These are phyloP conservation scores for Polytrichum formosum DNA, from an alignment of 225 moss, liverwort and hornwort genomes.

Conservation along the genomic window DNA sequence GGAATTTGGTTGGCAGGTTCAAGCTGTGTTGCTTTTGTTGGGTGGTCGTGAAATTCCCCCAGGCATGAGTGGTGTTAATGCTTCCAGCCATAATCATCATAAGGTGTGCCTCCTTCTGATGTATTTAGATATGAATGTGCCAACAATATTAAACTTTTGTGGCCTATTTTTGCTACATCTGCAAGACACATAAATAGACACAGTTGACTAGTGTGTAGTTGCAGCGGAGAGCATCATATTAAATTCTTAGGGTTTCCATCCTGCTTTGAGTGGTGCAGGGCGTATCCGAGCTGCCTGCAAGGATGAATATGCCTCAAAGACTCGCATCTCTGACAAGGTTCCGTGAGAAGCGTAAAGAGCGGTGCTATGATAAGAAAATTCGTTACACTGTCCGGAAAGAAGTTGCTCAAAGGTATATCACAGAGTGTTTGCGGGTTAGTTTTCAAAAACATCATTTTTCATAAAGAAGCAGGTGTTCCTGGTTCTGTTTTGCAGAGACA, in stretches of 20 bases:
- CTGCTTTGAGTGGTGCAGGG: constrained; percentile 41
- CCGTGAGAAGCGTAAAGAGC: constrained; percentile 93
- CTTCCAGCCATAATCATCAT: constrained; percentile 70
- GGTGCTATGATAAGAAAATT: constrained; percentile 92
- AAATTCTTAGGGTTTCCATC: too few species aligned
- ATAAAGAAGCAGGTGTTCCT: neutral
- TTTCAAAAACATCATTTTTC: neutral
- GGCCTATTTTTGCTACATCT: too few species aligned
- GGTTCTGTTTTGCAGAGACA: too few species aligned
- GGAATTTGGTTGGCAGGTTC: constrained; percentile 47
- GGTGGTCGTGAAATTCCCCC: constrained; percentile 92
- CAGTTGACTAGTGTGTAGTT: too few species aligned
- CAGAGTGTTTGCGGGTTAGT: neutral
- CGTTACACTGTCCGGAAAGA: constrained; percentile 93
- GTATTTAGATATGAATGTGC: too few species aligned
- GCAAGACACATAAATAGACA: too few species aligned
- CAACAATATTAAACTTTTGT: too few species aligned
- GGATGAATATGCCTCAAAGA: constrained; percentile 98
- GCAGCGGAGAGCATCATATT: too few species aligned
- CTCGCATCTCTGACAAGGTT: constrained; percentile 89
- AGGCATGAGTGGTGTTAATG: constrained; percentile 81
- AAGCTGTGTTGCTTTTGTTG: constrained; percentile 83
- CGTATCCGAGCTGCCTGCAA: constrained; percentile 77
- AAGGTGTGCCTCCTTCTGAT: constrained; percentile 34
- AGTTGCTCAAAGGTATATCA: constrained; percentile 79